Percentiles rank a stretch among this genome's conserved stretches.
Evolutionary conservation across 352 stramenopile species (phyloP).

Genomic region (Thraustochytrium sp.): DNA sequence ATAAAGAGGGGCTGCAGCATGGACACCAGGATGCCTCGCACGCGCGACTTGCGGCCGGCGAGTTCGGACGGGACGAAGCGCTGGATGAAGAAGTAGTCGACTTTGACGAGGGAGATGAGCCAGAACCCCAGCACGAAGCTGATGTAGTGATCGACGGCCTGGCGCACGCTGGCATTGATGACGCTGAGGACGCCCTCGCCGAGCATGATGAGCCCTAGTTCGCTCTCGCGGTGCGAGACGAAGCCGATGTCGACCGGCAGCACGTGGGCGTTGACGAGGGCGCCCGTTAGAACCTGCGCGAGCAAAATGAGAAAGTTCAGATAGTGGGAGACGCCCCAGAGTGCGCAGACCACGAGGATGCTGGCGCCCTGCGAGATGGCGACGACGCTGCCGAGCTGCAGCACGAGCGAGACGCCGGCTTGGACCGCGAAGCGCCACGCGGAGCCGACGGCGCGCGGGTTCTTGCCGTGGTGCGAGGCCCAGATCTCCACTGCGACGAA

Average conservation of each 20-base stretch:
- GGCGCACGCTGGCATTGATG: not conserved
- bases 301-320: not conserved
- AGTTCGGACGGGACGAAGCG: not conserved
- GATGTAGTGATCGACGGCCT: not conserved
- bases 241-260: conserved; percentile 6
- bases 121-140: conserved; percentile 4
- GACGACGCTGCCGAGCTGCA: not conserved
- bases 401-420: not conserved
- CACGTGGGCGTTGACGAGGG: not conserved
- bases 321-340: not conserved
- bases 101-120: not conserved
- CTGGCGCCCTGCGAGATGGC: not conserved
- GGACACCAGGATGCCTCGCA: not conserved
- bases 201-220: conserved; percentile 39
- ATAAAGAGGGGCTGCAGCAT: not conserved
- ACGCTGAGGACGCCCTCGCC: conserved; percentile 26
- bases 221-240: conserved; percentile 7
- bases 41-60: not conserved
- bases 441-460: not conserved
- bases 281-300: not conserved
- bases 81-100: conserved; percentile 29
- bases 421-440: not conserved
- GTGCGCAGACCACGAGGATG: not conserved
- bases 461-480: not conserved
- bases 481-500: not conserved